Conservation (phyloP, 352 stramenopile species). For the Pythium monospermum region DNA sequence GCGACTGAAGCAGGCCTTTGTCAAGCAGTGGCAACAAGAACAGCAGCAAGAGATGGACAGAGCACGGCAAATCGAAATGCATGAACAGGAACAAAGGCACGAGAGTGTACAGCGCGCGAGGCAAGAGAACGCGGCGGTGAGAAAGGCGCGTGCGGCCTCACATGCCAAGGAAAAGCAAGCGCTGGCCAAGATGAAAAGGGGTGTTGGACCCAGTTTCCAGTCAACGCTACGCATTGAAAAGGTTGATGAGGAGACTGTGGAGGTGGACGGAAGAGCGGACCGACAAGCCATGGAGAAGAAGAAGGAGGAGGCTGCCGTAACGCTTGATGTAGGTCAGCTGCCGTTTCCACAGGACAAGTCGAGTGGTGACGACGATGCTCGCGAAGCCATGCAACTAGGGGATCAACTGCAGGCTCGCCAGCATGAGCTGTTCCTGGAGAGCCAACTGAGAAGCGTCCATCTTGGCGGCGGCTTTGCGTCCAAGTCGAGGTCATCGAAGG, state of each 20-base stretch:
- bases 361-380: no score
- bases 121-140: background rate
- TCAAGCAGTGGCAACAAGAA: slow-evolving; percentile 7
- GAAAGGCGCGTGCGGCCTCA: background rate
- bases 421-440: slow-evolving; percentile 14
- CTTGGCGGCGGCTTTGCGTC: slow-evolving; percentile 20
- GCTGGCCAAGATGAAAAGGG: slow-evolving; percentile 12
- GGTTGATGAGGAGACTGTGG: background rate
- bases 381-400: no score
- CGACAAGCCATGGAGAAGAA: background rate
- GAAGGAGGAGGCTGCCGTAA: no score
- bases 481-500: slow-evolving; percentile 4
- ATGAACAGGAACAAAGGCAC: background rate
- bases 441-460: slow-evolving; percentile 7
- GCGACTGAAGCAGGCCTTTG: background rate
- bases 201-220: slow-evolving; percentile 16
- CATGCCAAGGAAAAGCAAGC: slow-evolving; percentile 8
- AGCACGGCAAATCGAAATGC: background rate
- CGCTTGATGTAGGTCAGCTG: no score
- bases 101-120: slow-evolving; percentile 2
- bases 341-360: no score
- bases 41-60: background rate
- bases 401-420: slow-evolving; percentile 2
- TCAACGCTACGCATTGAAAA: slow-evolving; percentile 9
- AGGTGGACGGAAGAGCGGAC: background rate